Conservation (phyloP, 257 asterid species). For the Solanum appendiculatum region DNA sequence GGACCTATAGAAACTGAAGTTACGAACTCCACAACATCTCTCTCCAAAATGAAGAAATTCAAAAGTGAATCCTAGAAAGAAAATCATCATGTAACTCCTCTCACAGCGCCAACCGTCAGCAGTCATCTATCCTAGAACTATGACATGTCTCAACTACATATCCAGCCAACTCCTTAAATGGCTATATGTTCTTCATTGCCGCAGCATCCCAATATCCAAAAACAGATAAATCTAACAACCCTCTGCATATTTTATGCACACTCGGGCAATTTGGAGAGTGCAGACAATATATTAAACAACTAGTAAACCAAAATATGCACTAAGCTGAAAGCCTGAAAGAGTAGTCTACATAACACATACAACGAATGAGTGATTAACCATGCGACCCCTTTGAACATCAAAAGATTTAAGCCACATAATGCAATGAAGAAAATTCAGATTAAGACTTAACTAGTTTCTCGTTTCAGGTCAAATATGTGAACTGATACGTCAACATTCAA, state of each 20-base stretch:
- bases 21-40: background rate
- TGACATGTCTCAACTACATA: background rate
- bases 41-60: background rate
- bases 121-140: background rate
- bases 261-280: background rate
- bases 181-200: background rate
- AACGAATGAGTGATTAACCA: background rate
- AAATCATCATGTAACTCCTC: background rate
- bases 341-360: background rate
- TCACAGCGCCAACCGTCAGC: background rate
- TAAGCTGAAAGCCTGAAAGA: background rate
- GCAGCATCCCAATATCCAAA: background rate
- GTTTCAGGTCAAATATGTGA: background rate
- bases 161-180: background rate
- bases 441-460: background rate
- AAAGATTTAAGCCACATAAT: background rate
- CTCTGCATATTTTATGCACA: background rate
- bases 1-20: background rate
- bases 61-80: background rate
- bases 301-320: background rate
- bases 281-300: background rate
- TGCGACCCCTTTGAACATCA: background rate
- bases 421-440: background rate
- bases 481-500: background rate
- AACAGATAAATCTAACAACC: background rate